Conservation (phyloP, 306 rosid genomes). For the Sicyos baderoa region DNA sequence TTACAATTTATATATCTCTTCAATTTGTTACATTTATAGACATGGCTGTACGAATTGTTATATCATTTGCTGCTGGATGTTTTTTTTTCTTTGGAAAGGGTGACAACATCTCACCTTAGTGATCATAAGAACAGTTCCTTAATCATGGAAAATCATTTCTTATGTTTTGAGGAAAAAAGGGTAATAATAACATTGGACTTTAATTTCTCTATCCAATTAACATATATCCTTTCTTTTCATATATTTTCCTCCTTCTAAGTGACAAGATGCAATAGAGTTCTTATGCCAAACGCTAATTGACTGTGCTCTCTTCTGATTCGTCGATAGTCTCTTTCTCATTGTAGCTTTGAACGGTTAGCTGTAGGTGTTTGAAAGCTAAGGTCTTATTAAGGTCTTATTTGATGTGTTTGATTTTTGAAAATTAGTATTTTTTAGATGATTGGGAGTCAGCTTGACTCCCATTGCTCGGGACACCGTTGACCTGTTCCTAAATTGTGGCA, state of each 20-base stretch:
- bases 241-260: background rate
- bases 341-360: background rate
- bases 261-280: background rate
- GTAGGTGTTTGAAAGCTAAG: no score
- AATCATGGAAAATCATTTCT: background rate
- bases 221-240: background rate
- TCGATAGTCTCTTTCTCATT: background rate
- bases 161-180: background rate
- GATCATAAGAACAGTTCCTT: background rate
- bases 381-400: no score
- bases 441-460: no score
- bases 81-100: background rate
- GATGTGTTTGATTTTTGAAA: no score
- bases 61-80: slow-evolving; percentile 5
- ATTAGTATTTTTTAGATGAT: no score
- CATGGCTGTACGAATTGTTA: background rate
- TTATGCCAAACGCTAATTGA: background rate
- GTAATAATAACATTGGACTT: background rate
- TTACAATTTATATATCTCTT: background rate
- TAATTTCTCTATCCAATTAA: background rate
- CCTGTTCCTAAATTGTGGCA: no score
- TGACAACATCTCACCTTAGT: background rate
- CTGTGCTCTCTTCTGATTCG: background rate
- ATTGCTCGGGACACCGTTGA: no score
- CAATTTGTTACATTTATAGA: background rate